These are phyloP conservation scores for Glarea lozoyensis DNA, from an alignment of 495 filamentous ascomycete genomes.

Conservation along the genomic window DNA sequence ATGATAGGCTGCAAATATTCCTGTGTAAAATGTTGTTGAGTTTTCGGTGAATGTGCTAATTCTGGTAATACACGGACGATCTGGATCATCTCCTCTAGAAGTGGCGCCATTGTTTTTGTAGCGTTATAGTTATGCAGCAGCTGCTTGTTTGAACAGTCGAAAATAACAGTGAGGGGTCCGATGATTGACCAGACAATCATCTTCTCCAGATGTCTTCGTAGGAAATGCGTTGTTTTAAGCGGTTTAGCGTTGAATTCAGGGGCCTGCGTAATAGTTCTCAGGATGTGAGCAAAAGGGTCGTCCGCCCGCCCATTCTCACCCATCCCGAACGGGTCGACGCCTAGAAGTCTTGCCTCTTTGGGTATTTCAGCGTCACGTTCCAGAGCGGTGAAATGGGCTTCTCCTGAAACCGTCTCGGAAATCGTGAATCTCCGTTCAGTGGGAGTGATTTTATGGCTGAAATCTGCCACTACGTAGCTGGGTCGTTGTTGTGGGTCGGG, in stretches of 20 bases:
- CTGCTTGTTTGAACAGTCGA: slow-evolving; percentile 63
- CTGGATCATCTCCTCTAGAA: slow-evolving; percentile 41
- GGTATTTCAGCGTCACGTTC: background rate
- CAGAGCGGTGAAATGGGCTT: slow-evolving; percentile 2
- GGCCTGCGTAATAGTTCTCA: slow-evolving; percentile 18
- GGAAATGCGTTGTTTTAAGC: slow-evolving; percentile 21
- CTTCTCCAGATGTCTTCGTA: slow-evolving; percentile 53
- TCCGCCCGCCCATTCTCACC: too few relatives aligned
- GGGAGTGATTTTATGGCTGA: slow-evolving; percentile 49
- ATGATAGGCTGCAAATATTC: slow-evolving; percentile 6
- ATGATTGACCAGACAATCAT: slow-evolving; percentile 66
- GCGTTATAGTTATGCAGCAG: slow-evolving; percentile 54
- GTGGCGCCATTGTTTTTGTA: slow-evolving; percentile 53
- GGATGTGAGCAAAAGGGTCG: slow-evolving; percentile 20
- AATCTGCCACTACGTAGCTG: slow-evolving; percentile 64
- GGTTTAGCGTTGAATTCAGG: slow-evolving; percentile 20
- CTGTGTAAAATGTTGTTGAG: slow-evolving; percentile 4
- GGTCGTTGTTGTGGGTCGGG: slow-evolving; percentile 54
- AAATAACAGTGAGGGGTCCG: slow-evolving; percentile 65
- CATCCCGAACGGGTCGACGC: too few relatives aligned
- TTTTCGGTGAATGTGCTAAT: slow-evolving; percentile 29
- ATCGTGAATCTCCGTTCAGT: slow-evolving; percentile 47
- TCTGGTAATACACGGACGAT: slow-evolving; percentile 44
- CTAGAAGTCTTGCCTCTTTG: too few relatives aligned
- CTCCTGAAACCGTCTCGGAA: slow-evolving; percentile 45